phyloP scores from a whole-genome alignment of 2,329 filamentous ascomycete species.

The Alternaria metachromatica region DNA sequence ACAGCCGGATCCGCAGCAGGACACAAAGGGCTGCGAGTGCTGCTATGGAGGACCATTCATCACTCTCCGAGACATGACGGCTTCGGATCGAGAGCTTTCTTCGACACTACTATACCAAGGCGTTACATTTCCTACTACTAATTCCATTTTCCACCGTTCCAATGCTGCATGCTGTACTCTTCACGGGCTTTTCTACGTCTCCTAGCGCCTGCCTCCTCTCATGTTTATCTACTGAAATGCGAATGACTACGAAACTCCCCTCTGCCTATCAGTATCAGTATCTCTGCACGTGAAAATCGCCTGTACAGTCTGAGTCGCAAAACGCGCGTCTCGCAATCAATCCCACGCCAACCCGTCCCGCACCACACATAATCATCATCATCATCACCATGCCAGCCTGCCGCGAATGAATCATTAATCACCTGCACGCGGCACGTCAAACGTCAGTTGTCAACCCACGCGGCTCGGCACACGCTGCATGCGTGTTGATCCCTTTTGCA shows the following conservation, averaged over 20 bases:
- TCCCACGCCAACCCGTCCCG: background rate
- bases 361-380: background rate
- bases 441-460: background rate
- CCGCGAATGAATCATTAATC: background rate
- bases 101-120: conserved; percentile 1
- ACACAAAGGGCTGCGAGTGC: background rate
- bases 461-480: background rate
- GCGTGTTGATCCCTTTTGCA: background rate
- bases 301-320: background rate
- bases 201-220: background rate
- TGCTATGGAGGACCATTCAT: background rate
- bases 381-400: background rate
- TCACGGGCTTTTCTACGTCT: background rate
- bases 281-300: background rate
- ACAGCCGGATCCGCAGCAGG: background rate
- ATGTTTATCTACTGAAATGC: background rate
- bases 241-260: background rate
- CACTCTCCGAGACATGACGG: background rate
- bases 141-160: background rate
- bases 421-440: background rate
- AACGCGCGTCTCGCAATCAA: background rate
- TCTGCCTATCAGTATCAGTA: no score
- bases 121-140: conserved; percentile 1
- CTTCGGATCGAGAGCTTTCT: background rate
- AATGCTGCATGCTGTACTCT: background rate